Conservation (phyloP, 2,329 filamentous ascomycete genomes). For the Scleromitrula shiraiana region DNA sequence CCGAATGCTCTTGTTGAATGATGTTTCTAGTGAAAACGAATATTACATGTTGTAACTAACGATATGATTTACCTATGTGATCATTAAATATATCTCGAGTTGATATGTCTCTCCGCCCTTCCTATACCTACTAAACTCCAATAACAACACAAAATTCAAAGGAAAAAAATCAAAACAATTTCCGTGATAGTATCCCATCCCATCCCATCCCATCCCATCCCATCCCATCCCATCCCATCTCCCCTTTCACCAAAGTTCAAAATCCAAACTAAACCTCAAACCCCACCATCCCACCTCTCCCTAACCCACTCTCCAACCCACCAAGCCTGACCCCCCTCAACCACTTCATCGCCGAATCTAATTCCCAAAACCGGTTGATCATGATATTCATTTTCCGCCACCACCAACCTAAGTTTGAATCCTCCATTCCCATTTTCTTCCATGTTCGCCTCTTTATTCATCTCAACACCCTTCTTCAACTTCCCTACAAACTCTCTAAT, state of each 20-base stretch:
- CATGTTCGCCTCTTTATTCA: conserved; percentile 13
- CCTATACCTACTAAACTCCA: too few relatives aligned
- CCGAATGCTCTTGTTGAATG: too few relatives aligned
- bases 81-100: too few relatives aligned
- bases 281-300: too few relatives aligned
- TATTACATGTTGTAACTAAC: too few relatives aligned
- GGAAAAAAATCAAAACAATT: too few relatives aligned
- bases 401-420: neutral
- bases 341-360: conserved; percentile 5
- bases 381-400: conserved; percentile 23
- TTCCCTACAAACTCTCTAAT: conserved; percentile 42
- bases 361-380: conserved; percentile 21
- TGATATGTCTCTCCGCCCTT: too few relatives aligned
- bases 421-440: neutral
- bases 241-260: neutral
- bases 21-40: too few relatives aligned
- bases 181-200: too few relatives aligned
- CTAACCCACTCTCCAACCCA: neutral
- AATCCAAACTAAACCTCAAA: too few relatives aligned
- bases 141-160: too few relatives aligned
- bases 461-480: conserved; percentile 30
- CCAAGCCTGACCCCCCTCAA: neutral
- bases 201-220: neutral
- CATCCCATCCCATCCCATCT: neutral
- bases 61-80: too few relatives aligned